These are phyloP conservation scores for Entomortierella parvispora DNA, from an alignment of 192 early-diverging fungal species.

Conservation along the genomic window DNA sequence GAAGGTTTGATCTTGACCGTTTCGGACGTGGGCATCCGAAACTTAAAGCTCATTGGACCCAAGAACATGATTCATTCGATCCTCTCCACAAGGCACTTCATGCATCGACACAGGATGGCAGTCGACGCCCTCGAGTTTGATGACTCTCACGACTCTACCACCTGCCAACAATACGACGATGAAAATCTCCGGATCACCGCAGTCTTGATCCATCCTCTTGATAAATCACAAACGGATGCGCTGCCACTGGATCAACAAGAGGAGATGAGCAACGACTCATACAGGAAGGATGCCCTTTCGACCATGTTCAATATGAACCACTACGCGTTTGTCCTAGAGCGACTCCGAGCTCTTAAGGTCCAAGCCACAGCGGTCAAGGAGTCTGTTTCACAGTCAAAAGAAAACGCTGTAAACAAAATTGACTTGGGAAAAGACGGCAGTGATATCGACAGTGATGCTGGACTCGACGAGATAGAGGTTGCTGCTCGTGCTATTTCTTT, in stretches of 20 bases:
- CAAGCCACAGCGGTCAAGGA: no score
- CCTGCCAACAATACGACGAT: conserved; percentile 66
- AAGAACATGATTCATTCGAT: conserved; percentile 85
- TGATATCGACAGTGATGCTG: no score
- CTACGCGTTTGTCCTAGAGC: no score
- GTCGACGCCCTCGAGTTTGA: conserved; percentile 69
- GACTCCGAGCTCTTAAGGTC: no score
- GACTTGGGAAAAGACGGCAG: no score
- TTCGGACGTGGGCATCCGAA: conserved; percentile 74
- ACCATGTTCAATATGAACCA: conserved; percentile 36
- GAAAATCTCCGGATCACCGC: conserved; percentile 73
- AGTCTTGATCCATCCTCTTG: conserved; percentile 68
- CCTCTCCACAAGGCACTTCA: conserved; percentile 81
- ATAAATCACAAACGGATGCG: not conserved
- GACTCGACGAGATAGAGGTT: not conserved
- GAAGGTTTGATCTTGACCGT: conserved; percentile 91
- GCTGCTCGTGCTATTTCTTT: not conserved
- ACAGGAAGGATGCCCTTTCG: conserved; percentile 20
- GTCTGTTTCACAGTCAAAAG: no score
- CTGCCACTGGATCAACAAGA: conserved; percentile 5
- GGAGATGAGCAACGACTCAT: not conserved
- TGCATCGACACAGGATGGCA: conserved; percentile 60
- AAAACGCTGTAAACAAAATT: no score
- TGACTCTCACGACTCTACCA: no score
- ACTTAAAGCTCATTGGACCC: conserved; percentile 76